A percentile compares a stretch with the other conserved stretches of the same genome.
Conservation (phyloP, 805 yeast genomes). For the Nakazawaea pomicola region DNA sequence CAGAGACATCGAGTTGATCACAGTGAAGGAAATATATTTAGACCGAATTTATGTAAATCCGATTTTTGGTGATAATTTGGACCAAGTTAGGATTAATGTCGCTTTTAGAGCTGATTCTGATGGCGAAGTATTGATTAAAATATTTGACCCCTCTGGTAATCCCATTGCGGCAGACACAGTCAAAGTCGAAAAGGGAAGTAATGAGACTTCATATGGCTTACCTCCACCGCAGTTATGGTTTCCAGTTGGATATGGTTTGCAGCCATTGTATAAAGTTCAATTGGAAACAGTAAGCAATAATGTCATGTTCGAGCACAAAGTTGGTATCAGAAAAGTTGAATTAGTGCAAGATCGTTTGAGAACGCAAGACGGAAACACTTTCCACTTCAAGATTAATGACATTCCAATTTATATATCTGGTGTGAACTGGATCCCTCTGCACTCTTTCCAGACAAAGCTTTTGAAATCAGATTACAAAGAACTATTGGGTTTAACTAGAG, state of each 20-base stretch:
- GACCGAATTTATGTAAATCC: slow-evolving; percentile 7
- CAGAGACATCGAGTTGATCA: slow-evolving; percentile 28
- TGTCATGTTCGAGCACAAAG: slow-evolving; percentile 15
- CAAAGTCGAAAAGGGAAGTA: no score
- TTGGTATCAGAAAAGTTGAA: slow-evolving; percentile 38
- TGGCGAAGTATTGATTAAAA: no score
- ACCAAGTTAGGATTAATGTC: neutral
- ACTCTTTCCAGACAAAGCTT: slow-evolving; percentile 31
- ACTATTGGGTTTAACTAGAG: slow-evolving; percentile 30
- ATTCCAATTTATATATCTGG: slow-evolving; percentile 35
- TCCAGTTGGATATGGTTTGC: slow-evolving; percentile 34
- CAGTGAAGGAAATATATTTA: slow-evolving; percentile 17
- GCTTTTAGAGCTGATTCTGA: neutral
- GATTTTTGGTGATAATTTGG: neutral
- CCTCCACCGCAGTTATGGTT: slow-evolving; percentile 36
- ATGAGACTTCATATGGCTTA: no score
- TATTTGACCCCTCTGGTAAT: no score
- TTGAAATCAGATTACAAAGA: slow-evolving; percentile 30
- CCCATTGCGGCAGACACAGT: no score
- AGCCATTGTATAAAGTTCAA: slow-evolving; percentile 25
- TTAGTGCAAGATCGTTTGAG: slow-evolving; percentile 32
- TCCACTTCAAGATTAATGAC: slow-evolving; percentile 37
- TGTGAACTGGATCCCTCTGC: slow-evolving; percentile 47
- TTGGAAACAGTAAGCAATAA: slow-evolving; percentile 13
- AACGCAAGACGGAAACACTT: slow-evolving; percentile 28